Evolutionary conservation across 306 rosid species (phyloP).

Genomic region (Potentilla sterilis): DNA sequence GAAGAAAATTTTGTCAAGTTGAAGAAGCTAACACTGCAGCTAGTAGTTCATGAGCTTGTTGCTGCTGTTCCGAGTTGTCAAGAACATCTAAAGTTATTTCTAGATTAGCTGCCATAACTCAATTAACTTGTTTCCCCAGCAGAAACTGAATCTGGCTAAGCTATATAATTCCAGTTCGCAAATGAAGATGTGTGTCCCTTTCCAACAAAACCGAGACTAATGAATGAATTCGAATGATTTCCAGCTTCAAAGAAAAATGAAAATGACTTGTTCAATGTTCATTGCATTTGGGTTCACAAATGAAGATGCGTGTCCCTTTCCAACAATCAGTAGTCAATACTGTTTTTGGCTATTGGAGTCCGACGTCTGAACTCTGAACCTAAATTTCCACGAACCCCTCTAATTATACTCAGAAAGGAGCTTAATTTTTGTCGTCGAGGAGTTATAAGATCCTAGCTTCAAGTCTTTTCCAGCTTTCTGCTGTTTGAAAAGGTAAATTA

Average conservation of each 20-base stretch:
- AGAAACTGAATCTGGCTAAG: not conserved
- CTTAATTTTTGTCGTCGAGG: not conserved
- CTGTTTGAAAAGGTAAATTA: not conserved
- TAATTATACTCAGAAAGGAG: too few species aligned
- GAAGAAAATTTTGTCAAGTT: not conserved
- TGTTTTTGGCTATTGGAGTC: too few species aligned
- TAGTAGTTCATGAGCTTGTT: not conserved
- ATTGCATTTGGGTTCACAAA: too few species aligned
- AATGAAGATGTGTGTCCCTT: too few species aligned
- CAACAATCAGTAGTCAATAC: too few species aligned
- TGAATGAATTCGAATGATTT: too few species aligned
- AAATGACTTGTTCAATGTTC: too few species aligned
- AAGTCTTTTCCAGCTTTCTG: not conserved
- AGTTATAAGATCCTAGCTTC: not conserved
- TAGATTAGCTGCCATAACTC: not conserved
- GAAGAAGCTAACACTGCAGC: not conserved
- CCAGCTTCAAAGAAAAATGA: too few species aligned
- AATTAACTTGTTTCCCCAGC: not conserved
- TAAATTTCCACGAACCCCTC: too few species aligned
- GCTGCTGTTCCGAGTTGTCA: not conserved
- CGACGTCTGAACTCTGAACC: too few species aligned
- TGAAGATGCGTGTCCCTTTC: too few species aligned
- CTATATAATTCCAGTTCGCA: not conserved
- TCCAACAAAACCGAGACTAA: too few species aligned
- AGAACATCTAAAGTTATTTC: not conserved